Evolutionary conservation across 352 stramenopile species (phyloP).

Genomic region (Phytopythium chamaehyphon): DNA sequence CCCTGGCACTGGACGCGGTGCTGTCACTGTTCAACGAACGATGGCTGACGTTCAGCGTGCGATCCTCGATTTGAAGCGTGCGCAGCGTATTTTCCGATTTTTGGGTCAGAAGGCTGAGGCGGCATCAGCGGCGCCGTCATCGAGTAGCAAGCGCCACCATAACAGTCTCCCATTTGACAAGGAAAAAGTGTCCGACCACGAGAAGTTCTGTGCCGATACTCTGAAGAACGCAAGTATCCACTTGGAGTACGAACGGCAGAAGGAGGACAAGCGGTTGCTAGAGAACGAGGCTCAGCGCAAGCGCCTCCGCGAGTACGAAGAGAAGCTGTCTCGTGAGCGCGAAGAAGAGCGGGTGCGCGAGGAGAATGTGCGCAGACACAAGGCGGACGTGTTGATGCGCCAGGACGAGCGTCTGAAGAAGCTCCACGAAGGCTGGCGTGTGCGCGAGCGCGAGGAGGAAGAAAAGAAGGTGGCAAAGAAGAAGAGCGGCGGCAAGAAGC

Average conservation of each 20-base stretch:
- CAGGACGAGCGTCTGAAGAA: constrained; percentile 82
- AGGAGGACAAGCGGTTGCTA: constrained; percentile 77
- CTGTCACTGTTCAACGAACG: constrained; percentile 54
- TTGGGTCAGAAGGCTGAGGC: constrained; percentile 65
- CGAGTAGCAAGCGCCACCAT: constrained; percentile 36
- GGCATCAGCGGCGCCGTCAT: constrained; percentile 2
- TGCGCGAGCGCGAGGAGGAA: constrained; percentile 79
- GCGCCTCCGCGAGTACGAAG: constrained; percentile 78
- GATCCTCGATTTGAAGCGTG: constrained; percentile 80
- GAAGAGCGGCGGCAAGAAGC: constrained; percentile 67
- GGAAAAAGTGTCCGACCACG: constrained; percentile 84
- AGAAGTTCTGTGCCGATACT: constrained; percentile 85
- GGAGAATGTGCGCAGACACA: constrained; percentile 56
- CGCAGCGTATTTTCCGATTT: constrained; percentile 81
- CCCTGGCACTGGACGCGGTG: constrained; percentile 21
- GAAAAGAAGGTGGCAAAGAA: constrained; percentile 79
- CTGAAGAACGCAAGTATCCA: constrained; percentile 85
- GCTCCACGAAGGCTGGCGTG: constrained; percentile 78
- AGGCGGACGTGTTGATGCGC: constrained; percentile 70
- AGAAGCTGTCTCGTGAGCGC: constrained; percentile 64
- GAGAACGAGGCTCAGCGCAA: constrained; percentile 82
- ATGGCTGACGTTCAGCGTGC: constrained; percentile 88
- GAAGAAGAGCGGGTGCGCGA: constrained; percentile 43
- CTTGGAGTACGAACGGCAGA: constrained; percentile 87
- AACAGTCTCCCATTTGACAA: constrained; percentile 69